Conservation (phyloP, 2,329 filamentous ascomycete species). For the Colletotrichum kahawae region DNA sequence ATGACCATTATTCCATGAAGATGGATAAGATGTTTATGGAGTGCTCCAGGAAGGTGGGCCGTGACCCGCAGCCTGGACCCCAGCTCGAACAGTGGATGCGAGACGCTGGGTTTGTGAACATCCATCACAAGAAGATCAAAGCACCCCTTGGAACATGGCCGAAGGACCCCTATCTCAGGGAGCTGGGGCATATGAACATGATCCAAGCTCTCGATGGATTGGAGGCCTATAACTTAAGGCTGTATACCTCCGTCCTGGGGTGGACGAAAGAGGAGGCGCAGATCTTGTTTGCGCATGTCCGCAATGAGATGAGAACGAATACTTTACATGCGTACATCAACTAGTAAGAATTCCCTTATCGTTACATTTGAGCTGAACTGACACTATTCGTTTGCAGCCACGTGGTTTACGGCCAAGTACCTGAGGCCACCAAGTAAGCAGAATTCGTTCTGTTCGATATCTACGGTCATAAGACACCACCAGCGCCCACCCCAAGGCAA, state of each 20-base stretch:
- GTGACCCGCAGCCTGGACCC: conserved; percentile 34
- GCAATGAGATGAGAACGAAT: conserved; percentile 31
- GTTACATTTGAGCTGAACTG: too few relatives aligned
- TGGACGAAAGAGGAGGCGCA: conserved; percentile 31
- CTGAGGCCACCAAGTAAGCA: too few relatives aligned
- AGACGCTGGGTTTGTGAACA: conserved; percentile 41
- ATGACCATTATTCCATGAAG: background rate
- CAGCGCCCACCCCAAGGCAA: too few relatives aligned
- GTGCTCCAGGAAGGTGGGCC: conserved; percentile 27
- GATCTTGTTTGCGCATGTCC: conserved; percentile 29
- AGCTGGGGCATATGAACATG: conserved; percentile 30
- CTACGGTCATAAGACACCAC: too few relatives aligned
- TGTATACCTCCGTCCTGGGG: conserved; percentile 32
- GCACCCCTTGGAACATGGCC: conserved; percentile 42
- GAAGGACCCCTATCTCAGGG: conserved; percentile 32
- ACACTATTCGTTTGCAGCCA: too few relatives aligned
- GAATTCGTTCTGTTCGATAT: too few relatives aligned
- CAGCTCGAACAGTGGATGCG: conserved; percentile 33
- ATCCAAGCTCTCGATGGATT: conserved; percentile 22
- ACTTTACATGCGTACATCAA: conserved; percentile 29
- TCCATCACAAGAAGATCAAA: conserved; percentile 33
- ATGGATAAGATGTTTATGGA: conserved; percentile 21
- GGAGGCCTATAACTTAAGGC: conserved; percentile 26
- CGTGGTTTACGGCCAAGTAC: too few relatives aligned
- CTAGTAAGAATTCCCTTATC: conserved; percentile 15